Percentiles rank a stretch among this genome's conserved stretches.
phyloP scores from a whole-genome alignment of 148 eudicot species.

The Vaccinium darrowii region DNA sequence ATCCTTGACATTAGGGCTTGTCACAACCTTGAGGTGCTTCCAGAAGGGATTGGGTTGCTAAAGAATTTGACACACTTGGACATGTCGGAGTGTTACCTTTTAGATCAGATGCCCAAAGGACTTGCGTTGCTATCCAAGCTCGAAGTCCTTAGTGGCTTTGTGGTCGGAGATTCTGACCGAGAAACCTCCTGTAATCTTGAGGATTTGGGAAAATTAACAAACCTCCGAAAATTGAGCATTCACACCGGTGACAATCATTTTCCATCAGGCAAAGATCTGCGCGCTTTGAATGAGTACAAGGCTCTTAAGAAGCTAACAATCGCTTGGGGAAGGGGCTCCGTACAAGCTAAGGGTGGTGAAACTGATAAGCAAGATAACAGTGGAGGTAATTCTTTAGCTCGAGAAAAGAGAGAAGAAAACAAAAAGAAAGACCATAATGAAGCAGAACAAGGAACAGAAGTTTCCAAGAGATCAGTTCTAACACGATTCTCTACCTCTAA shows the following conservation, averaged over 20 bases:
- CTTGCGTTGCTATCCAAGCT: slow-evolving; percentile 30
- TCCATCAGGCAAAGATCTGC: slow-evolving; percentile 7
- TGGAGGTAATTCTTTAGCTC: background rate
- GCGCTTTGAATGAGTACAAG: slow-evolving; percentile 1
- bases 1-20: slow-evolving; percentile 52
- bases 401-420: background rate
- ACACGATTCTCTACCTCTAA: background rate
- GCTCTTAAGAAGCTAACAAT: slow-evolving; percentile 32
- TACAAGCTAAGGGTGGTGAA: background rate
- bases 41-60: slow-evolving; percentile 36
- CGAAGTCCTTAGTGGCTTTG: slow-evolving; percentile 52
- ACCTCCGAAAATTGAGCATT: slow-evolving; percentile 40
- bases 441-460: background rate
- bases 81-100: slow-evolving; percentile 49
- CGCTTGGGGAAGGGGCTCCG: slow-evolving; percentile 31
- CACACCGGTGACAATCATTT: slow-evolving; percentile 27
- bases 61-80: slow-evolving; percentile 50
- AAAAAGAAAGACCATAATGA: background rate
- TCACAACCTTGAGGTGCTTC: slow-evolving; percentile 43
- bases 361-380: background rate
- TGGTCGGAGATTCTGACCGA: slow-evolving; percentile 21
- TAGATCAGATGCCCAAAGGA: slow-evolving; percentile 44
- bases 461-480: background rate
- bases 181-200: slow-evolving; percentile 29
- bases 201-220: slow-evolving; percentile 27